Percentiles rank a stretch among this genome's conserved stretches.
Conservation (phyloP, 2,329 filamentous ascomycete species). For the Didymella keratinophila region DNA sequence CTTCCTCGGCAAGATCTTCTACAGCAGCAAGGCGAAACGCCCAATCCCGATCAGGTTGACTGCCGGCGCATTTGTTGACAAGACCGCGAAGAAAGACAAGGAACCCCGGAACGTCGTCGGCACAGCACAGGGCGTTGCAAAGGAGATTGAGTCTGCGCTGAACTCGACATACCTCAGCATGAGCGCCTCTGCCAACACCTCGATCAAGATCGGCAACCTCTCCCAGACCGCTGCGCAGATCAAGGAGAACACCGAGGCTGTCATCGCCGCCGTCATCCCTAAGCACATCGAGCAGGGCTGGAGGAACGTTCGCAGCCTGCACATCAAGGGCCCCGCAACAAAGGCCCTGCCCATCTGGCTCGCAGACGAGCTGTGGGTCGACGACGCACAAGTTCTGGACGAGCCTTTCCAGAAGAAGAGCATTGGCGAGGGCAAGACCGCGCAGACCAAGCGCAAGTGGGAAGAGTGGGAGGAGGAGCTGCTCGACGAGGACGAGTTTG, state of each 20-base stretch:
- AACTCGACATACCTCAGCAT: conserved; percentile 81
- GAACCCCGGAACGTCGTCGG: conserved; percentile 56
- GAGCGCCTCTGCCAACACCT: conserved; percentile 78
- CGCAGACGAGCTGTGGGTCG: conserved; percentile 88
- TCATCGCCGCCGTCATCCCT: conserved; percentile 69
- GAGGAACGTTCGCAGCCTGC: conserved; percentile 82
- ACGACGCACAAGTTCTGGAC: conserved; percentile 74
- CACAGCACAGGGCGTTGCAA: conserved; percentile 72
- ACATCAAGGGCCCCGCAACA: conserved; percentile 90
- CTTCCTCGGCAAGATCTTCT: conserved; percentile 90
- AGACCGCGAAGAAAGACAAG: conserved; percentile 52
- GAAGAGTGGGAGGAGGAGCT: conserved; percentile 50
- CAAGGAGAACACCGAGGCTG: conserved; percentile 79
- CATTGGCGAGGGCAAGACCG: conserved; percentile 33
- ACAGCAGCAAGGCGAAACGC: conserved; percentile 81
- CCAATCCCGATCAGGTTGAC: conserved; percentile 83
- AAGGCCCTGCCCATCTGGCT: conserved; percentile 93
- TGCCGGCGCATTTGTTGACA: conserved; percentile 67
- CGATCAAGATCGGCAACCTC: conserved; percentile 79
- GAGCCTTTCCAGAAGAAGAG: conserved; percentile 52
- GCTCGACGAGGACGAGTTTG: conserved; percentile 46
- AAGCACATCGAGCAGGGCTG: conserved; percentile 87
- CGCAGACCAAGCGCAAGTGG: conserved; percentile 50
- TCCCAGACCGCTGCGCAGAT: conserved; percentile 78
- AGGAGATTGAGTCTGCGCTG: conserved; percentile 81